Percentiles rank a stretch among this genome's conserved stretches.
Evolutionary conservation across 1,139 yeast genomes (phyloP).

Genomic region (Starmera stellimalicola): DNA sequence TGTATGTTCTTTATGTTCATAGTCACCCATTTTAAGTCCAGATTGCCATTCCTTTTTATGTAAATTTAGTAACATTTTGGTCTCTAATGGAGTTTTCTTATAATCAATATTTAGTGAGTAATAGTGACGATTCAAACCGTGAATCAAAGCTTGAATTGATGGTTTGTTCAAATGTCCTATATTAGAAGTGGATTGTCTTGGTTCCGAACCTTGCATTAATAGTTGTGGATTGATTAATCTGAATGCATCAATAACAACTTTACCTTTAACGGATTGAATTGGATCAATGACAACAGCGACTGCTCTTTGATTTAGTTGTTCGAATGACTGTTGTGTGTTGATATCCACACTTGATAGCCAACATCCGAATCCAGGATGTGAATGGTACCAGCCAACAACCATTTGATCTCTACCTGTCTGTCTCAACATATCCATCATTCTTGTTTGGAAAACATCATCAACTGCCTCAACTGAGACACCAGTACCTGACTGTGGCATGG

Average conservation of each 20-base stretch:
- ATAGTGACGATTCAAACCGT: conserved; percentile 94
- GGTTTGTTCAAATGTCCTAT: conserved; percentile 95
- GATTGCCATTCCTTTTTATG: conserved; percentile 97
- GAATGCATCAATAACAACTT: conserved; percentile 97
- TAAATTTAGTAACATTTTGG: conserved; percentile 85
- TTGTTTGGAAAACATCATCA: conserved; percentile 96
- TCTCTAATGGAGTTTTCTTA: conserved; percentile 86
- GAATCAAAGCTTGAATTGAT: conserved; percentile 94
- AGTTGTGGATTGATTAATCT: conserved; percentile 85
- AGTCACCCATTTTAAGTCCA: conserved; percentile 74
- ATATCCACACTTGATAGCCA: conserved; percentile 98
- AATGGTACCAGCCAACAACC: conserved; percentile 99
- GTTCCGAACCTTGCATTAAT: conserved; percentile 93
- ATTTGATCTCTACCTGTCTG: conserved; percentile 98
- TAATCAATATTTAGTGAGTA: conserved; percentile 93
- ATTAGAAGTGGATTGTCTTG: conserved; percentile 95
- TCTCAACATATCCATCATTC: conserved; percentile 99
- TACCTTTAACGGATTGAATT: conserved; percentile 95
- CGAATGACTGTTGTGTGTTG: conserved; percentile 94
- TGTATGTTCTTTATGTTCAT: conserved; percentile 66
- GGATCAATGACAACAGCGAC: conserved; percentile 99
- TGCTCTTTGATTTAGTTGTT: conserved; percentile 87
- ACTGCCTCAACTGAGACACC: conserved; percentile 99
- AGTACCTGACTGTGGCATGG: conserved; percentile 98
- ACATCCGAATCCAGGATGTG: conserved; percentile 99